Evolutionary conservation across 2,329 filamentous ascomycete species (phyloP).

Genomic region (Sphaerulina vaccinii): DNA sequence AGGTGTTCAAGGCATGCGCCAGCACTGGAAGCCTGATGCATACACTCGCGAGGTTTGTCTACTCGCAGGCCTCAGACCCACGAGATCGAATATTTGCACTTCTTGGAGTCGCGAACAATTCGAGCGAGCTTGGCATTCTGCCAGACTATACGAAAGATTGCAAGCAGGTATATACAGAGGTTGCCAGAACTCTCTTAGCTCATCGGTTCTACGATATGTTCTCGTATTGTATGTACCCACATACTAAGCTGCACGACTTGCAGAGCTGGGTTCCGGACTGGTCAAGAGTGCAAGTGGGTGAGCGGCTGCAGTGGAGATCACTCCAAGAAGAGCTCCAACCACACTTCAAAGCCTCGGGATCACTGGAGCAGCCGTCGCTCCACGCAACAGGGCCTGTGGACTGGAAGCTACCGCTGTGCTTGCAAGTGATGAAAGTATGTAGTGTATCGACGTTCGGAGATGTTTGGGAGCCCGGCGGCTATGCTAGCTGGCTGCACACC

Average conservation of each 20-base stretch:
- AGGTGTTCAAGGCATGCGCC: not conserved
- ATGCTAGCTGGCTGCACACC: not conserved
- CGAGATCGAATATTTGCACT: conserved; percentile 3
- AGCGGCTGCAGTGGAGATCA: not conserved
- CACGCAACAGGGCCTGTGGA: not conserved
- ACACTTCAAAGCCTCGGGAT: not conserved
- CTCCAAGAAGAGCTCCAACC: not conserved
- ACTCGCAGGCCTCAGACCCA: not conserved
- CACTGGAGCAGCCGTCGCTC: not conserved
- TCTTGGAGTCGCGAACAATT: not conserved
- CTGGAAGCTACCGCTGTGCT: not conserved
- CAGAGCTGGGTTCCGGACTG: conserved; percentile 2
- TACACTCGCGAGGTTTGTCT: not conserved
- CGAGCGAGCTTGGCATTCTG: not conserved
- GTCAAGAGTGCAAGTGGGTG: not conserved
- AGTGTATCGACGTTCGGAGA: not conserved
- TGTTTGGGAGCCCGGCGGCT: not conserved
- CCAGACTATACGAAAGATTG: not conserved
- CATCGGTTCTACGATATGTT: not conserved
- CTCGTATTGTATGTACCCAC: not conserved
- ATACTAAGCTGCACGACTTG: not conserved
- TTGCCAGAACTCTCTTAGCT: not conserved
- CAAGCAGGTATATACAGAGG: not conserved
- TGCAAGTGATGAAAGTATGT: not conserved
- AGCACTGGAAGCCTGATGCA: not conserved